Conservation (phyloP, 306 rosid species). For the Spatholobus suberectus region DNA sequence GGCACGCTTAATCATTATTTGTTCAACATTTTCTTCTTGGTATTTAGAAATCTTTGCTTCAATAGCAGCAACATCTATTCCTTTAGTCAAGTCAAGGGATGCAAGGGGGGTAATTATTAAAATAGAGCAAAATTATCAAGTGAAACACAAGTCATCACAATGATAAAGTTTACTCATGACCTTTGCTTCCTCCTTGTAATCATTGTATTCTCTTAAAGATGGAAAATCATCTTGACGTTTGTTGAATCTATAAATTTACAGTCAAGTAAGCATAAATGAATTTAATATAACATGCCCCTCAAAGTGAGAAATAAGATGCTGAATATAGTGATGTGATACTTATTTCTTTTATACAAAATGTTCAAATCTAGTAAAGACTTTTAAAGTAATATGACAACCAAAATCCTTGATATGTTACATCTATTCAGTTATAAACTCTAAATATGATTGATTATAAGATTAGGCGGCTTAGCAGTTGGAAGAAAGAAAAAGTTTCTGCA, state of each 20-base stretch:
- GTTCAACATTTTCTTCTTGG: constrained; percentile 87
- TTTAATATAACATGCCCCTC: constrained; percentile 22
- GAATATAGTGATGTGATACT: constrained; percentile 13
- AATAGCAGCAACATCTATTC: constrained; percentile 70
- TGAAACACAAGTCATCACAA: not conserved
- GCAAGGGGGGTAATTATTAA: constrained; percentile 8
- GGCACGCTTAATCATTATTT: constrained; percentile 81
- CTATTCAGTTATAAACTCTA: constrained; percentile 12
- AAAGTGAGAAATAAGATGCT: not conserved
- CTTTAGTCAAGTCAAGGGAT: constrained; percentile 78
- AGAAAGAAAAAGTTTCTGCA: not conserved
- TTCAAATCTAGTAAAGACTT: not conserved
- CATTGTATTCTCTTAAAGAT: constrained; percentile 78
- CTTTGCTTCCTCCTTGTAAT: constrained; percentile 91
- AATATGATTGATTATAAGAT: not conserved
- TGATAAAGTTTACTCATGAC: constrained; percentile 68
- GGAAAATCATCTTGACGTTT: constrained; percentile 86
- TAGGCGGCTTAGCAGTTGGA: not conserved
- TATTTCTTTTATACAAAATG: not conserved
- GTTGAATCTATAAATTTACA: constrained; percentile 61
- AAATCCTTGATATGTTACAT: not conserved
- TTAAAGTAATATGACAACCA: constrained; percentile 6
- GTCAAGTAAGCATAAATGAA: constrained; percentile 22
- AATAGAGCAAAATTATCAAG: constrained; percentile 21
- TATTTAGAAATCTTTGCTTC: constrained; percentile 73